Evolutionary conservation across 768 basidiomycete genomes (phyloP), one percentile per base, ranked within the genome.

Genomic region (Auriscalpium vulgare): DNA sequence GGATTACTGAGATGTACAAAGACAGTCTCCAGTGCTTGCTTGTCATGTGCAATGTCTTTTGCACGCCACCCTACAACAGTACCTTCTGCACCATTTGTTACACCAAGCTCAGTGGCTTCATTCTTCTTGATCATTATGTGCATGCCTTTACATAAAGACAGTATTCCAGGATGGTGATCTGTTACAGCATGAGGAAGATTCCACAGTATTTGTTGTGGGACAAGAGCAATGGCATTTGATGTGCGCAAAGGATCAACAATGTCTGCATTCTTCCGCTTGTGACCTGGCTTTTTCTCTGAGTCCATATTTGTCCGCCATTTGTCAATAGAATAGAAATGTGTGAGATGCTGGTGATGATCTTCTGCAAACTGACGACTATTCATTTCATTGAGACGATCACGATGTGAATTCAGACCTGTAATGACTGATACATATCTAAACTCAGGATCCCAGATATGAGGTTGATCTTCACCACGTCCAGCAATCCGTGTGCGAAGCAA

Each of bases 371-470:
- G 56, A 13, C 51, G 9, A 17, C 53, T 36, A 1, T 71, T 71
- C 0, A 70, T 8, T 10, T 60, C 19, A 61, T 78, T 78, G 0
- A 75, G 65, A 51, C 62, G 56, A 60, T 77, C 75, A 54, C 71
- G 70, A 34, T 71, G 64, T 9, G 62, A 29, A 66, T 75, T 76
- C n/a, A 59, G 56, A 3, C 66, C 64, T 1, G 72, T 75, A 23
- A 78, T 77, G 10, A 76, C 64, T 3, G 74, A 68, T 3, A 71
- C 63, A 64, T 72, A 59, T 21, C 67, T 34, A 50, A 74, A 76
- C 1, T 57, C 17, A 1, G 37, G 23, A 43, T 65, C 40, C 46
- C 29, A 48, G 3, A 70, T 37, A 9, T 49, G 58, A 11, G 59
- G 53, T 37, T 47, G 10, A 7, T 50, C 50, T 29, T 50, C 49